Evolutionary conservation across 192 early-diverging fungal species (phyloP), one percentile per base, ranked within the genome.

Genomic region (Dispira parvispora): DNA sequence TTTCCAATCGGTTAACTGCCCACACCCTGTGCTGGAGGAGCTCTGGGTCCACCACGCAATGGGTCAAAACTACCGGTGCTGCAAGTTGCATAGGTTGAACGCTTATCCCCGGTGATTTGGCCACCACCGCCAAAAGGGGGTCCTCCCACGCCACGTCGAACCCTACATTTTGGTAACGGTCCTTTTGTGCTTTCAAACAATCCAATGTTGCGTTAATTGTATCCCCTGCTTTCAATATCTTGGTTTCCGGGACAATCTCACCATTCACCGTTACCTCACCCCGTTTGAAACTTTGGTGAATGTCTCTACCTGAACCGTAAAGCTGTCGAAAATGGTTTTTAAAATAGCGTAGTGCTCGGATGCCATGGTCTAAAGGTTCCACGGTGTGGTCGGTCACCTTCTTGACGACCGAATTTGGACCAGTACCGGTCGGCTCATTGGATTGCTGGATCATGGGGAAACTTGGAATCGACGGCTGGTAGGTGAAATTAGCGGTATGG

Each of bases 221-320:
- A 21, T 60, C 57, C 27, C 57, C 57, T 12, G 32, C 25, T 12
- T 27, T 1, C 14, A 60, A 43, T 11, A 60, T 14, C 13, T 43
- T 60, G 57, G 32, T 43, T 11, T 60, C 57, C 26, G n/a, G 10
- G 8, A 60, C 57, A 16, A 43, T 43, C 42, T 60, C 32, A 28
- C 57, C 57, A 27, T 60, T 60, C 28, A 60, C 57, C 13, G 57
- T 42, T 14, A 60, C 42, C 42, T 60, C 57, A 18, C 43, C 28
- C 11, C 57, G 57, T 43, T 60, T 60, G 42, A 60, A 60, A 42
- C 21, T 27, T 27, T 60, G 32, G 9, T 43, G 11, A 18, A 60
- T 12, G 32, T 14, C 57, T 16, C 8, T 18, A 18, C 57, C 28
- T 28, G 57, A 26, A 21, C 14, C 32, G 38, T 42, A 60, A 43